Evolutionary conservation across 345 rosid species (phyloP).

Genomic region (Punica granatum): DNA sequence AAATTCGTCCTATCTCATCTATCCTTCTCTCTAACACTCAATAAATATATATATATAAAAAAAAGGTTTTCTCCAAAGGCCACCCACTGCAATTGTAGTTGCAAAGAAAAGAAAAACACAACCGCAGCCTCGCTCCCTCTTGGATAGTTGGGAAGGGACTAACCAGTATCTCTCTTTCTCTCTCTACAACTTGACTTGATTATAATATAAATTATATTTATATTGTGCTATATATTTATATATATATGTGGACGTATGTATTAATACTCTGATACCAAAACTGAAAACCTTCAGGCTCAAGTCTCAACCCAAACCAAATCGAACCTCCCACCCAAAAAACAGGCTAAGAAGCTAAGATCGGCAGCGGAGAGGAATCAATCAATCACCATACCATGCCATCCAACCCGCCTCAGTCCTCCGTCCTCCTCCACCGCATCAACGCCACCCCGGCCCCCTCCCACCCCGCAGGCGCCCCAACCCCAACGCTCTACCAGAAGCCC

Average conservation of each 20-base stretch:
- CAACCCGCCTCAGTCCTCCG: slow-evolving; percentile 9
- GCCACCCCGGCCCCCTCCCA: slow-evolving; percentile 8
- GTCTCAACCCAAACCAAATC: background rate
- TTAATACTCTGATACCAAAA: background rate
- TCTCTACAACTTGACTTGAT: no score
- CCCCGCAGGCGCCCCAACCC: background rate
- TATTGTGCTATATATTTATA: no score
- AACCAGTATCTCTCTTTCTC: no score
- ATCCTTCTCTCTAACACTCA: no score
- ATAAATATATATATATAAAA: no score
- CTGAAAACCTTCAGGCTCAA: background rate
- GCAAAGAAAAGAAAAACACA: background rate
- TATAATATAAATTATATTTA: no score
- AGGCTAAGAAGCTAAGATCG: background rate
- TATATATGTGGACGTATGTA: background rate
- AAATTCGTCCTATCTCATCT: no score
- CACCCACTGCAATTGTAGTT: background rate
- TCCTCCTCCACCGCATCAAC: slow-evolving; percentile 17
- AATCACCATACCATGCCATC: slow-evolving; percentile 13
- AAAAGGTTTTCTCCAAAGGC: no score
- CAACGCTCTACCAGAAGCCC: slow-evolving; percentile 17
- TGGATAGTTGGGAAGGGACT: background rate
- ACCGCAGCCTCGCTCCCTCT: background rate
- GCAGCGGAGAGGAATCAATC: background rate
- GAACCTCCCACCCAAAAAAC: background rate